Conservation (phyloP, 305 asterid genomes). For the Fraxinus sp. region DNA sequence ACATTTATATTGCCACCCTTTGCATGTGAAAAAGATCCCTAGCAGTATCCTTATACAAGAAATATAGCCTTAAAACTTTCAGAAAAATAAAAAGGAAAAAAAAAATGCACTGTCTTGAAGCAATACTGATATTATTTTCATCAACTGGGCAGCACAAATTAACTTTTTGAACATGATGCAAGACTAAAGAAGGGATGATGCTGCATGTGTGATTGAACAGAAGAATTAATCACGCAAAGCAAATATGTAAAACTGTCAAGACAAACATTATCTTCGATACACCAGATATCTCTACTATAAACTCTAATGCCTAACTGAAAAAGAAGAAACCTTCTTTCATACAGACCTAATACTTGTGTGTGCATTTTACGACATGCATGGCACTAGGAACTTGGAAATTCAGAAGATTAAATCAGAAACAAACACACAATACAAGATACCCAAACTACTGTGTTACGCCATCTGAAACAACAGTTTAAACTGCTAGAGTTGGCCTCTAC, state of each 20-base stretch:
- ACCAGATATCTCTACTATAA: neutral
- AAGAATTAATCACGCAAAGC: neutral
- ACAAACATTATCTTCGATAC: neutral
- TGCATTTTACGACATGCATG: neutral
- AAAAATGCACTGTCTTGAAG: neutral
- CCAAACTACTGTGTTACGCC: constrained; percentile 18
- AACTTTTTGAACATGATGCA: neutral
- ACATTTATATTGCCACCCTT: neutral
- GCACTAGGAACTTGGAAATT: neutral
- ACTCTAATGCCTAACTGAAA: neutral
- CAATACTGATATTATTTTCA: neutral
- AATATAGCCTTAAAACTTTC: neutral
- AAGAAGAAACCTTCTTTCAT: neutral
- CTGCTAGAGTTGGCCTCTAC: constrained; percentile 38
- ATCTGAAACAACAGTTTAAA: constrained; percentile 32
- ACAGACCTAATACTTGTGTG: neutral
- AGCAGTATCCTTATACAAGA: neutral
- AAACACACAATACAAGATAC: constrained; percentile 1
- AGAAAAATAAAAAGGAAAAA: neutral
- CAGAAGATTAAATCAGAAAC: constrained; percentile 5
- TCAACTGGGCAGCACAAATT: neutral
- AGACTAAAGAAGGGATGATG: neutral
- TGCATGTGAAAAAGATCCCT: neutral
- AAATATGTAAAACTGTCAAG: neutral
- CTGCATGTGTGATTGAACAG: neutral